Evolutionary conservation across 192 early-diverging fungal genomes (phyloP).

Genomic region (Podila horticola): DNA sequence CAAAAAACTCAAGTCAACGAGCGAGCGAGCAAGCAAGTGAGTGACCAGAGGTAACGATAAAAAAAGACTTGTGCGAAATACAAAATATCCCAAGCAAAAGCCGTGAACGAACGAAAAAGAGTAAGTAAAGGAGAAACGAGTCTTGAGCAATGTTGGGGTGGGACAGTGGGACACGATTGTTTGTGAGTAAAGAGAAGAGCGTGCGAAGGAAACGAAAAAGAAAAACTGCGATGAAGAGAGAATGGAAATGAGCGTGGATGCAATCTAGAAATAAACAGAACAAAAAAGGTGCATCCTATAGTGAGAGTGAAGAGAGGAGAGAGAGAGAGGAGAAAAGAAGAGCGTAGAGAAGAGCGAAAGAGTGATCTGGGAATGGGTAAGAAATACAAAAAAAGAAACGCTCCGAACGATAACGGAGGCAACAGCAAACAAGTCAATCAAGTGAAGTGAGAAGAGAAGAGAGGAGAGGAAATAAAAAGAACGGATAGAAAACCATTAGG

Average conservation of each 20-base stretch:
- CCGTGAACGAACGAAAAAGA: constrained; percentile 2
- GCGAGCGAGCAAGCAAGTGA: too few relatives aligned
- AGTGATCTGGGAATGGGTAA: constrained; percentile 5
- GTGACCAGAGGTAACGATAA: not conserved
- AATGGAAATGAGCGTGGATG: not conserved
- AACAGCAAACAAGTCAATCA: not conserved
- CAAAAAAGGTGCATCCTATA: too few relatives aligned
- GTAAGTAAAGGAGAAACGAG: not conserved
- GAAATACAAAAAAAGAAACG: too few relatives aligned
- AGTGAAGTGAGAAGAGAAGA: too few relatives aligned
- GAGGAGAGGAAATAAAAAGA: not conserved
- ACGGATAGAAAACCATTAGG: too few relatives aligned
- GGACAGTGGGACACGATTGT: not conserved
- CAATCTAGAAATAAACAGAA: too few relatives aligned
- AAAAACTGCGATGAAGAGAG: not conserved
- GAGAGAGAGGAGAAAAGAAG: not conserved
- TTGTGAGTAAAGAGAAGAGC: not conserved
- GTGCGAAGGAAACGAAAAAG: not conserved
- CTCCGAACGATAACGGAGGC: not conserved
- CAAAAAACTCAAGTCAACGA: too few relatives aligned
- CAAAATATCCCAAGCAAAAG: not conserved
- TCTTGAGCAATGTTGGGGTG: not conserved
- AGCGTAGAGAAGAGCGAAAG: not conserved
- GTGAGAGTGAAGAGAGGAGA: not conserved
- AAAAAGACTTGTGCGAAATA: not conserved